Evolutionary conservation across 805 yeast species (phyloP).

Genomic region (Martiniozyma abietophila): DNA sequence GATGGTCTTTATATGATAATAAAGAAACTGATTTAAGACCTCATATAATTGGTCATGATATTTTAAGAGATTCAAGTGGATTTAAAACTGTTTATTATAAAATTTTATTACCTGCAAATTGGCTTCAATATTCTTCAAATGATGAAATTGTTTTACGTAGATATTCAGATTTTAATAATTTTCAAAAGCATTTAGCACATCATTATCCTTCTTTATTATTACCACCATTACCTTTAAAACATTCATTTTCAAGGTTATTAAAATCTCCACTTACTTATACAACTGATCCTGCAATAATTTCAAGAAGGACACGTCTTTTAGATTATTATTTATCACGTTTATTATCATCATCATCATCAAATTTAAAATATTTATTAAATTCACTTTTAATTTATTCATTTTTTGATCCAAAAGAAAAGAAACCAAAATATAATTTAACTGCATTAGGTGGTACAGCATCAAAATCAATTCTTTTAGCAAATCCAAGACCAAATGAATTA

Average conservation of each 20-base stretch:
- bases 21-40: not conserved
- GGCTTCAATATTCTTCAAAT: conserved; percentile 10
- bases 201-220: conserved; percentile 80
- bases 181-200: conserved; percentile 58
- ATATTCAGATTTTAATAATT: conserved; percentile 84
- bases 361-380: conserved; percentile 27
- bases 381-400: conserved; percentile 37
- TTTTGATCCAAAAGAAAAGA: conserved; percentile 39
- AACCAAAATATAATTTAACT: conserved; percentile 33
- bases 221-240: conserved; percentile 94
- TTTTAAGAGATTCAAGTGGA: conserved; percentile 21
- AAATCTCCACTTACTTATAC: conserved; percentile 26
- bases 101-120: too few species aligned
- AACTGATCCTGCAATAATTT: conserved; percentile 29
- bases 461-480: conserved; percentile 38
- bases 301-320: conserved; percentile 38
- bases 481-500: conserved; percentile 41
- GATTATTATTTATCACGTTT: conserved; percentile 35
- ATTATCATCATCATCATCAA: too few species aligned
- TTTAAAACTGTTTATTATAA: conserved; percentile 24
- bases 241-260: conserved; percentile 34
- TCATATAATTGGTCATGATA: conserved; percentile 15
- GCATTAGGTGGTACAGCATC: conserved; percentile 39
- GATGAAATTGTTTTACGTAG: conserved; percentile 46
- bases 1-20: too few species aligned